These are phyloP conservation scores for Fusarium globosum DNA, from an alignment of 2,329 filamentous ascomycete genomes.

Conservation along the genomic window DNA sequence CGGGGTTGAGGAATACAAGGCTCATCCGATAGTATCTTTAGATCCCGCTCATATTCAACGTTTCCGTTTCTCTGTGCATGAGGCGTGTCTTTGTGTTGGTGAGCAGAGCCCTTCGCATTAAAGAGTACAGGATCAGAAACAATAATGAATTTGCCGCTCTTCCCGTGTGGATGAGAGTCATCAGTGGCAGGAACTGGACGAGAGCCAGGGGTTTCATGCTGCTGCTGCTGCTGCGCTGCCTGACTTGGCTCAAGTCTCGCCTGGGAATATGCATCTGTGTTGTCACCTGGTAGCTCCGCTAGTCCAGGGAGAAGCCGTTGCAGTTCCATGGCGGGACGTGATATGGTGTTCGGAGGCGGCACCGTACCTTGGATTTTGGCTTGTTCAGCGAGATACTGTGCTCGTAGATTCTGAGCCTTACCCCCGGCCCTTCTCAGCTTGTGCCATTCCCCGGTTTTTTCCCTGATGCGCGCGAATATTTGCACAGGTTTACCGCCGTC, in stretches of 20 bases:
- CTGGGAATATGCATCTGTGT: background rate
- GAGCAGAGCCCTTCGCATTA: background rate
- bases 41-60: background rate
- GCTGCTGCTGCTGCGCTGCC: background rate
- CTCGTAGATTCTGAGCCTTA: background rate
- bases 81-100: background rate
- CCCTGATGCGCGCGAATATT: constrained; percentile 2
- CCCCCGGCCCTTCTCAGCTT: background rate
- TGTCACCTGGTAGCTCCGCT: background rate
- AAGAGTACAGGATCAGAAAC: background rate
- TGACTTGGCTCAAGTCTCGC: background rate
- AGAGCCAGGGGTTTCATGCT: constrained; percentile 3
- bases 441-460: background rate
- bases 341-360: background rate
- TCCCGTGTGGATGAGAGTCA: too few species aligned
- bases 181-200: background rate
- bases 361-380: background rate
- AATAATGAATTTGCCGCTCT: background rate
- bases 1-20: background rate
- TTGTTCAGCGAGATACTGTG: background rate
- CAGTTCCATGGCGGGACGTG: background rate
- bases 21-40: too few species aligned
- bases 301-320: background rate
- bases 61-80: background rate
- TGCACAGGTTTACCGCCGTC: background rate